Percentiles rank a stretch among this genome's conserved stretches.
Conservation (phyloP, 306 rosid genomes). For the Inga leiocalycina region DNA sequence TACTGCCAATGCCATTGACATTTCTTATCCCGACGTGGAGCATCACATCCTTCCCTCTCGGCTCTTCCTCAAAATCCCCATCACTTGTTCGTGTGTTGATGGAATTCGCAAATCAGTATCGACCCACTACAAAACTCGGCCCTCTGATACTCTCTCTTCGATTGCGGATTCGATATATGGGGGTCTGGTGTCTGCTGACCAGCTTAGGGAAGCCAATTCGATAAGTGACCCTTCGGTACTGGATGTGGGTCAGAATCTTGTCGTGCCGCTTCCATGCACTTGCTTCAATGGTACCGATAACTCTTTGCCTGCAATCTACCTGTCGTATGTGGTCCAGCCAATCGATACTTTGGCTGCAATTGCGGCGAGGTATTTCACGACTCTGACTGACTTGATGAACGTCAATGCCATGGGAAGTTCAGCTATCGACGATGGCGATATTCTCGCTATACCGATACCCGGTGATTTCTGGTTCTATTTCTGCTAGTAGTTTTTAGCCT, state of each 20-base stretch:
- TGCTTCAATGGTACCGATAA: constrained; percentile 82
- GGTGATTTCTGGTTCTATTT: constrained; percentile 40
- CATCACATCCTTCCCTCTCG: constrained; percentile 74
- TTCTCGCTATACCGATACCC: constrained; percentile 68
- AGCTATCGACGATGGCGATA: constrained; percentile 59
- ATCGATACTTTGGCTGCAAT: constrained; percentile 60
- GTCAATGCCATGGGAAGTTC: constrained; percentile 79
- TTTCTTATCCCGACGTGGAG: constrained; percentile 76
- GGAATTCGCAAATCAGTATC: constrained; percentile 80
- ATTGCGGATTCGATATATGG: constrained; percentile 65
- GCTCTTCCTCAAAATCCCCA: constrained; percentile 74
- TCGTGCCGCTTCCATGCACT: constrained; percentile 79
- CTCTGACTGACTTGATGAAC: constrained; percentile 82
- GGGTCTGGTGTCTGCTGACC: constrained; percentile 75
- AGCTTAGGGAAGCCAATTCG: constrained; percentile 78
- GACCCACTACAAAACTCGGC: constrained; percentile 65
- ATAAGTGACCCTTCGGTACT: constrained; percentile 66
- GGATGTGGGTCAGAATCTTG: constrained; percentile 68
- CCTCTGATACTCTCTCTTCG: constrained; percentile 66
- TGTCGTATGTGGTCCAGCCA: constrained; percentile 70
- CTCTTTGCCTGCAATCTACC: constrained; percentile 67
- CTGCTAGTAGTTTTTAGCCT: not conserved
- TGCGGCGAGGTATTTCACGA: constrained; percentile 62
- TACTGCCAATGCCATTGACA: constrained; percentile 78
- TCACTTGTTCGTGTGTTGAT: constrained; percentile 70